Conservation (phyloP, 2,329 filamentous ascomycete species). For the Trichoderma afroharzianum region DNA sequence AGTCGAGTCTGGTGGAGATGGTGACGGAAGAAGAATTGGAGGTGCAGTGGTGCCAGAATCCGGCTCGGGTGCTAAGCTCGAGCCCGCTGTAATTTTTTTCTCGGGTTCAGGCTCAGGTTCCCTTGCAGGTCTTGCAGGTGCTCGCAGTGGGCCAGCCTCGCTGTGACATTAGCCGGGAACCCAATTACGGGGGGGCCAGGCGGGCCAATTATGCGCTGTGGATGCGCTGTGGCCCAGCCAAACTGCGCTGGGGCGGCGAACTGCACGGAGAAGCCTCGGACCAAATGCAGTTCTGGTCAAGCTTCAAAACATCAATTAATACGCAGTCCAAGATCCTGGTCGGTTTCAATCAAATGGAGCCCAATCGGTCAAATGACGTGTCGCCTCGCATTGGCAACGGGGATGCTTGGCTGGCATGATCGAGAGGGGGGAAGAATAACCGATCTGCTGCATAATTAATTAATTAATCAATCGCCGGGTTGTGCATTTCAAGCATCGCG, state of each 20-base stretch:
- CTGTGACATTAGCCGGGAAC: not conserved
- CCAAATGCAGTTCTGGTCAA: not conserved
- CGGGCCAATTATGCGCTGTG: constrained; percentile 1
- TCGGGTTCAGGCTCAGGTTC: not conserved
- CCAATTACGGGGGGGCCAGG: not conserved
- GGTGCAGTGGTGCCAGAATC: not conserved
- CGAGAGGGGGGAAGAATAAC: not conserved
- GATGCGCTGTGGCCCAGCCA: not conserved
- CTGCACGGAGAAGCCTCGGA: constrained; percentile 3
- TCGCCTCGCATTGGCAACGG: not conserved
- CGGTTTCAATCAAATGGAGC: constrained; percentile 6
- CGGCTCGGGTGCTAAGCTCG: not conserved
- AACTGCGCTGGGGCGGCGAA: not conserved
- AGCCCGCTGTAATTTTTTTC: not conserved
- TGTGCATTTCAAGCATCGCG: not conserved
- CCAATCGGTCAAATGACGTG: constrained; percentile 8
- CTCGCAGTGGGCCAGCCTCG: not conserved
- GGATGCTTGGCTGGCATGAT: not conserved
- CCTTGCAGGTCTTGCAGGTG: not conserved
- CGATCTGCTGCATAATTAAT: not conserved
- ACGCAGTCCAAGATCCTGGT: not conserved
- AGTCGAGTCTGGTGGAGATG: not conserved
- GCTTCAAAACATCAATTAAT: not conserved
- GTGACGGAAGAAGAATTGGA: not conserved
- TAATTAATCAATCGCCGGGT: not conserved